phyloP scores from a whole-genome alignment of 78 protist species.

The Creolimax fragrantissima region DNA sequence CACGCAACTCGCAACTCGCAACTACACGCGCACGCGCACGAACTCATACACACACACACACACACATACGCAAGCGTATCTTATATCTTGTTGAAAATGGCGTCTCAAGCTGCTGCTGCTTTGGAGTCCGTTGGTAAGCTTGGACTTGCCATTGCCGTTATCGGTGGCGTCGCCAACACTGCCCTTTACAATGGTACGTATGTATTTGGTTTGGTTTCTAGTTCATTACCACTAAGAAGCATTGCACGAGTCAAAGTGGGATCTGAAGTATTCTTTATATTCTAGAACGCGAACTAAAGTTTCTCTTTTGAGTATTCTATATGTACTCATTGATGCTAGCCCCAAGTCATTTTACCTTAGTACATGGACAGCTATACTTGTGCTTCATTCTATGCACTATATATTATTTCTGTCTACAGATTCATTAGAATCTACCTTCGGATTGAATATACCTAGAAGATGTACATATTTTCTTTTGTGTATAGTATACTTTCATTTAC shows the following conservation, averaged over 20 bases:
- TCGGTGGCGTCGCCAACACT: constrained; percentile 17
- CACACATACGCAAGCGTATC: neutral
- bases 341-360: neutral
- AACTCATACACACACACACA: neutral
- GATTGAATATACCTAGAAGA: too few relatives aligned
- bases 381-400: too few relatives aligned
- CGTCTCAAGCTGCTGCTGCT: neutral
- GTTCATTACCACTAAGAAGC: neutral
- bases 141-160: constrained; percentile 11
- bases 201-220: neutral
- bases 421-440: too few relatives aligned
- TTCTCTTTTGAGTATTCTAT: neutral
- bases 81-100: neutral
- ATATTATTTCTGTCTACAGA: too few relatives aligned
- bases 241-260: neutral
- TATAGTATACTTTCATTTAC: neutral
- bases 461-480: neutral
- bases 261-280: neutral
- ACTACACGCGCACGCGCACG: neutral
- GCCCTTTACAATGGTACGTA: constrained; percentile 31
- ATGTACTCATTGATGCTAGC: neutral
- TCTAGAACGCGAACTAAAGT: neutral
- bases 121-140: constrained; percentile 18
- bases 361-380: neutral
- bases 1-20: neutral